Conservation (phyloP, 768 basidiomycete genomes). For the Sarcomyxa edulis region DNA sequence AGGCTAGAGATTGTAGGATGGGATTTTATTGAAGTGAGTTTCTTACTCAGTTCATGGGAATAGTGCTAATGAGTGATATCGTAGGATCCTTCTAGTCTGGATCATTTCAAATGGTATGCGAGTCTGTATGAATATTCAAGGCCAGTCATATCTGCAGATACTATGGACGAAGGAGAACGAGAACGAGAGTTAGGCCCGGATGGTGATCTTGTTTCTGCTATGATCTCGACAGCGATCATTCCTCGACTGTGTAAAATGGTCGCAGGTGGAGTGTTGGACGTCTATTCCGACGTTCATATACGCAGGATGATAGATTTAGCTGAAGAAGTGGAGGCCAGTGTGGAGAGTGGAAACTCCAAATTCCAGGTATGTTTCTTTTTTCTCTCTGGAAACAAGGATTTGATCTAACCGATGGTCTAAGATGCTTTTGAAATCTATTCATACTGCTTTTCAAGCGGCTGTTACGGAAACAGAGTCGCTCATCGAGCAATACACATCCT, state of each 20-base stretch:
- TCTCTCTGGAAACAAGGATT: neutral
- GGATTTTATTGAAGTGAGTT: slow-evolving; percentile 76
- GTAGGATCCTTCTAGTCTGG: slow-evolving; percentile 53
- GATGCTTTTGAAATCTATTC: slow-evolving; percentile 54
- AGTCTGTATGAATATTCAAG: slow-evolving; percentile 75
- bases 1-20: slow-evolving; percentile 81
- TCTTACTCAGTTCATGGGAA: neutral
- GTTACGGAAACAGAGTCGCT: slow-evolving; percentile 45
- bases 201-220: slow-evolving; percentile 82
- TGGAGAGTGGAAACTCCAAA: slow-evolving; percentile 59
- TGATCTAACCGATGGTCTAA: slow-evolving; percentile 17
- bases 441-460: slow-evolving; percentile 47
- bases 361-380: slow-evolving; percentile 45
- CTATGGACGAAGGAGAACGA: slow-evolving; percentile 29
- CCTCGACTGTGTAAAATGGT: slow-evolving; percentile 70
- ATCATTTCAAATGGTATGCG: slow-evolving; percentile 82
- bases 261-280: slow-evolving; percentile 78
- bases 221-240: slow-evolving; percentile 80
- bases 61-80: slow-evolving; percentile 7
- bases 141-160: slow-evolving; percentile 31
- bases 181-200: slow-evolving; percentile 70
- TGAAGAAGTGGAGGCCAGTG: slow-evolving; percentile 76
- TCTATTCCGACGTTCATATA: slow-evolving; percentile 65
- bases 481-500: slow-evolving; percentile 42
- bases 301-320: slow-evolving; percentile 64